Base-by-base conservation (phyloP, 169 alveolate genomes). In the Plasmodium fragile region DNA sequence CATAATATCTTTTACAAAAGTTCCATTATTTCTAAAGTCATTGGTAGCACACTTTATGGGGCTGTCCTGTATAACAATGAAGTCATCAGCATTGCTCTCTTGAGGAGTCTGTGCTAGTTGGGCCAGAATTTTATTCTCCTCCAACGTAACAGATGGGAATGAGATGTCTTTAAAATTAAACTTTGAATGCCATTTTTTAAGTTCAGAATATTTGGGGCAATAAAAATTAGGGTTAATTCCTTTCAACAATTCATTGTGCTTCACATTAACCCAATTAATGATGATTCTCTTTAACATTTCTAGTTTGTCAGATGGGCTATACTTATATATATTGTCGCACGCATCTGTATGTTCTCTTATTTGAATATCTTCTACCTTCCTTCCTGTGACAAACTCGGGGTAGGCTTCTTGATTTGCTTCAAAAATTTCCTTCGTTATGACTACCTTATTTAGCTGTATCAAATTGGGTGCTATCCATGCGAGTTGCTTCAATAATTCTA, bases 71-170 rank as follows among this genome's bases (percentile, higher is more conserved):
- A 80, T 71, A 6, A 91, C 94, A 39, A 80, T 80, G 71, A 91
- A 91, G 80, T 91, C 94, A 81, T 91, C 94, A 32, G 94, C 92
- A 81, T 91, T 91, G 53, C 94, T 91, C 82, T 91, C 94, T 55
- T 80, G 92, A 22, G 94, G 94, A 30, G 94, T 91, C 28, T 52
- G 83, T 18, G 92, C 75, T 70, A 91, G 36, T 69, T 81, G 92
- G 30, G 94, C 84, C 11, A 71, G 28, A n/a, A 91, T 72, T 91
- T 80, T 91, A 49, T 91, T 81, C 39, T 91, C 91, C 69, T 79
- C 92, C 25, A 91, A n/a, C 18, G 69, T 80, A 52, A 91, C 94
- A 25, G 79, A 41, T 43, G 94, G 94, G 28, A 91, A 91, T 34
- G 80, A 25, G 36, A 91, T 81, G 13, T 91, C 84, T 2, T 91